Percentiles rank a stretch among this genome's conserved stretches.
phyloP scores from a whole-genome alignment of 768 basidiomycete species.

The Termitomyces sp. region DNA sequence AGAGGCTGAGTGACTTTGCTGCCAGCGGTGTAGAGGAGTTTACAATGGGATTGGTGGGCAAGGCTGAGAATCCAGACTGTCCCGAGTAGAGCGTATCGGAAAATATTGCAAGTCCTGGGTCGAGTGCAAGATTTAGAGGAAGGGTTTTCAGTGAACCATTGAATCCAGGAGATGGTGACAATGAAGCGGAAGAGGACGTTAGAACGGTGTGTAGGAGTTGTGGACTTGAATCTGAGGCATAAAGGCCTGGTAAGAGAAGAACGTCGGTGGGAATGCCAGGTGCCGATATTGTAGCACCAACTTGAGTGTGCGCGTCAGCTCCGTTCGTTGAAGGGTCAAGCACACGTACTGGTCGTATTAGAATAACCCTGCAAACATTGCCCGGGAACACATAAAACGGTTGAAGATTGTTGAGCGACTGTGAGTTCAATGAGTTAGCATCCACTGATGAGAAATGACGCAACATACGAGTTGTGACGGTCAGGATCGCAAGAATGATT shows the following conservation, averaged over 20 bases:
- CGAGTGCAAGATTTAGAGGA: conserved; percentile 52
- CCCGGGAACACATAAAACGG: conserved; percentile 66
- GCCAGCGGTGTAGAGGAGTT: conserved; percentile 43
- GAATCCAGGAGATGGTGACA: conserved; percentile 56
- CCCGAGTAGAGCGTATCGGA: conserved; percentile 53
- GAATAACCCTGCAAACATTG: conserved; percentile 69
- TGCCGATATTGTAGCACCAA: conserved; percentile 57
- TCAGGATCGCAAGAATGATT: conserved; percentile 12
- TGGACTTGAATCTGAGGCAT: conserved; percentile 58
- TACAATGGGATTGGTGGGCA: conserved; percentile 38
- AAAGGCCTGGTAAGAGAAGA: conserved; percentile 61
- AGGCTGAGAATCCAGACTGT: conserved; percentile 44
- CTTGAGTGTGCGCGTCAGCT: conserved; percentile 29
- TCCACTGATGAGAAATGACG: not conserved
- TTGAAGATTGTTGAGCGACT: conserved; percentile 25
- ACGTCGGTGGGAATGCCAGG: conserved; percentile 44
- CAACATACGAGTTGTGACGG: conserved; percentile 12
- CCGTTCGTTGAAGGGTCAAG: not conserved
- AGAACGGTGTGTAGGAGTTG: conserved; percentile 56
- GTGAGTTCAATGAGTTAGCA: not conserved
- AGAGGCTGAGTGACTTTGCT: conserved; percentile 52
- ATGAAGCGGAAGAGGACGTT: conserved; percentile 49
- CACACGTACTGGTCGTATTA: conserved; percentile 50
- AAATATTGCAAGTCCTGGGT: conserved; percentile 56
- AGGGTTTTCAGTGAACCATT: conserved; percentile 47